phyloP scores from a whole-genome alignment of 164 flowering plant species.

The Annona squamosa region DNA sequence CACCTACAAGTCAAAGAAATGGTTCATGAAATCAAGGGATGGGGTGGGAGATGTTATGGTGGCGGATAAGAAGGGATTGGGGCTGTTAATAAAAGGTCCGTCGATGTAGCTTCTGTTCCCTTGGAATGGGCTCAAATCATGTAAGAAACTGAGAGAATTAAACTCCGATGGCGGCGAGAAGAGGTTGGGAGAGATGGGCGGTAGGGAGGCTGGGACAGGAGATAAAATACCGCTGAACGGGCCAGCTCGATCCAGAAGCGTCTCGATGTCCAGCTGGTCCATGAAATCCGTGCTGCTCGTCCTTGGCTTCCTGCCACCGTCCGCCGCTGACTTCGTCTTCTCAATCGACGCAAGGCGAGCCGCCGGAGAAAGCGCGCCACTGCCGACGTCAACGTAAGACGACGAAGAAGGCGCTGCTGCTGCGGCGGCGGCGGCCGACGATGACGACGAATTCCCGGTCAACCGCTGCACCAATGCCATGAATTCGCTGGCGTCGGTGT shows the following conservation, averaged over 20 bases:
- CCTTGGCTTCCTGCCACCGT: slow-evolving; percentile 13
- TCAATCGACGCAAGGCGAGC: slow-evolving; percentile 47
- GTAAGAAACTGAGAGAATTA: slow-evolving; percentile 15
- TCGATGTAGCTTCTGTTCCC: slow-evolving; percentile 25
- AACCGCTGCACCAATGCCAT: slow-evolving; percentile 40
- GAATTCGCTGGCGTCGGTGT: slow-evolving; percentile 34
- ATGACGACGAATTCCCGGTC: slow-evolving; percentile 25
- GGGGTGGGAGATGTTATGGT: slow-evolving; percentile 42
- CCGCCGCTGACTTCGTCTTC: slow-evolving; percentile 16
- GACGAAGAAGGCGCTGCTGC: slow-evolving; percentile 22
- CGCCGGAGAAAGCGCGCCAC: slow-evolving; percentile 42
- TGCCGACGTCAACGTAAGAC: not conserved
- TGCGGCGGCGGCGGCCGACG: not conserved
- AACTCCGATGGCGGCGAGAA: slow-evolving; percentile 53
- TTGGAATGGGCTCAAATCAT: slow-evolving; percentile 41
- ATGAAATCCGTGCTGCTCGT: slow-evolving; percentile 1
- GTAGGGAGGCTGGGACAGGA: slow-evolving; percentile 61
- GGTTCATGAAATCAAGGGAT: slow-evolving; percentile 40
- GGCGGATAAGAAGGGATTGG: slow-evolving; percentile 33
- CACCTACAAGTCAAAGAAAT: slow-evolving; percentile 30
- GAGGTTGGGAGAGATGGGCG: slow-evolving; percentile 43
- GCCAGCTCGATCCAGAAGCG: slow-evolving; percentile 16
- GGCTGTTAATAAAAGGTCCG: slow-evolving; percentile 35
- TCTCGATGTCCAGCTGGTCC: slow-evolving; percentile 16
- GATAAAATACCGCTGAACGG: slow-evolving; percentile 64